Percentiles rank a stretch among this genome's conserved stretches.
Evolutionary conservation across 1,284 basidiomycete species (phyloP).

Genomic region (Sporisorium graminicola): DNA sequence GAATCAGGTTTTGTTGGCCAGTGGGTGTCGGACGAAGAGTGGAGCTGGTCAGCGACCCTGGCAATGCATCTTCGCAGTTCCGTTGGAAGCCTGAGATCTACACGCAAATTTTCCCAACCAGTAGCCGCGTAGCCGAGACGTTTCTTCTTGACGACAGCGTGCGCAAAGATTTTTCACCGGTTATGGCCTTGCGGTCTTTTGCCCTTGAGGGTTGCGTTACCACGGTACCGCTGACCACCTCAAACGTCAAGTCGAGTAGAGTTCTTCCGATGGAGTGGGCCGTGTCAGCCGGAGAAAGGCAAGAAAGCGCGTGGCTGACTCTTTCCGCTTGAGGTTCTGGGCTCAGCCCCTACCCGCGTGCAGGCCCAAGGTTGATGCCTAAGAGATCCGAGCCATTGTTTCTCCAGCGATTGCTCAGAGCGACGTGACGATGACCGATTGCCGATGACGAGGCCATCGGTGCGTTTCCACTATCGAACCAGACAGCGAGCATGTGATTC

Average conservation of each 20-base stretch:
- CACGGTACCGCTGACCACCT: background rate
- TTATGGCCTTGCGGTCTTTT: slow-evolving; percentile 4
- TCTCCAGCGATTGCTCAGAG: background rate
- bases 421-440: background rate
- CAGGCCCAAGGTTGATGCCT: background rate
- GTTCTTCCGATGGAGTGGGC: background rate
- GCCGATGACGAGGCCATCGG: background rate
- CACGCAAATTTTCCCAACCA: slow-evolving; percentile 7
- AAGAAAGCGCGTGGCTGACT: background rate
- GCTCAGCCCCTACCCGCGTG: background rate
- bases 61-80: slow-evolving; percentile 13
- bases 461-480: background rate
- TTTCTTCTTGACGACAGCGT: slow-evolving; percentile 15
- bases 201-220: background rate
- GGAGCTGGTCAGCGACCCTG: slow-evolving; percentile 1
- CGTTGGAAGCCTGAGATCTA: slow-evolving; percentile 16
- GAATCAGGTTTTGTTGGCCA: background rate
- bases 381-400: too few relatives aligned
- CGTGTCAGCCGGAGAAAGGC: background rate
- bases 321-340: too few relatives aligned
- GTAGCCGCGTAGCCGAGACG: slow-evolving; percentile 8
- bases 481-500: background rate
- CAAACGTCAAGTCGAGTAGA: background rate
- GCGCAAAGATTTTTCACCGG: slow-evolving; percentile 18
- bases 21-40: background rate